Percentiles rank a stretch among this genome's conserved stretches.
Conservation (phyloP, 2,329 filamentous ascomycete genomes). For the Xylariaceae sp. region DNA sequence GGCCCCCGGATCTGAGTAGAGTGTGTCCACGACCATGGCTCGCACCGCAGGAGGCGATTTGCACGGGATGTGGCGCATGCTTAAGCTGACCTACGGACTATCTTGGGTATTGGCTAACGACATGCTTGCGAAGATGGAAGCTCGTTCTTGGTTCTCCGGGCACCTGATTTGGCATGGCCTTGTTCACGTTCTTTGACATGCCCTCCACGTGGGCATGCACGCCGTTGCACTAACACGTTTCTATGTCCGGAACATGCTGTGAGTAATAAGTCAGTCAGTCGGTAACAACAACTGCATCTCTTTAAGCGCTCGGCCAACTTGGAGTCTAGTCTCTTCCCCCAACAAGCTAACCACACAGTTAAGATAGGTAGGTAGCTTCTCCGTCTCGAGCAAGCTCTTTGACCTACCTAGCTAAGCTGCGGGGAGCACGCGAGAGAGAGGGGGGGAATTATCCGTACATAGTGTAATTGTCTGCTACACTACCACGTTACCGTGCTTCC, state of each 20-base stretch:
- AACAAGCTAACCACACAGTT: background rate
- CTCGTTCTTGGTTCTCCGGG: too few relatives aligned
- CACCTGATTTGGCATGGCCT: too few relatives aligned
- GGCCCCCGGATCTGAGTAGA: too few relatives aligned
- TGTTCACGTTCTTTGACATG: too few relatives aligned
- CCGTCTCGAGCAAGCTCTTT: background rate
- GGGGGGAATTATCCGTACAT: background rate
- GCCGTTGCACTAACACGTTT: too few relatives aligned
- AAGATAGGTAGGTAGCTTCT: background rate
- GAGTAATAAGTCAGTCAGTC: too few relatives aligned
- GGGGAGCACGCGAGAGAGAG: background rate
- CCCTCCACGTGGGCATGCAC: too few relatives aligned
- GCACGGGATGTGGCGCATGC: constrained; percentile 22
- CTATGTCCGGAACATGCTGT: too few relatives aligned
- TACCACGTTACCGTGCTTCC: background rate
- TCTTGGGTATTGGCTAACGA: background rate
- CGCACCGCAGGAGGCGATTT: constrained; percentile 25
- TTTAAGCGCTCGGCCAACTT: background rate
- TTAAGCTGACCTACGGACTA: constrained; percentile 4
- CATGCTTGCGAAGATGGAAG: background rate
- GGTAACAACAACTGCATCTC: too few relatives aligned
- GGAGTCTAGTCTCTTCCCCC: background rate
- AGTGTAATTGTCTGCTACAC: background rate
- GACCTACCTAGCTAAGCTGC: background rate
- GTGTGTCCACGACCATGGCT: constrained; percentile 14